Conservation (phyloP, 148 eudicot genomes). For the Heliosperma pusillum region DNA sequence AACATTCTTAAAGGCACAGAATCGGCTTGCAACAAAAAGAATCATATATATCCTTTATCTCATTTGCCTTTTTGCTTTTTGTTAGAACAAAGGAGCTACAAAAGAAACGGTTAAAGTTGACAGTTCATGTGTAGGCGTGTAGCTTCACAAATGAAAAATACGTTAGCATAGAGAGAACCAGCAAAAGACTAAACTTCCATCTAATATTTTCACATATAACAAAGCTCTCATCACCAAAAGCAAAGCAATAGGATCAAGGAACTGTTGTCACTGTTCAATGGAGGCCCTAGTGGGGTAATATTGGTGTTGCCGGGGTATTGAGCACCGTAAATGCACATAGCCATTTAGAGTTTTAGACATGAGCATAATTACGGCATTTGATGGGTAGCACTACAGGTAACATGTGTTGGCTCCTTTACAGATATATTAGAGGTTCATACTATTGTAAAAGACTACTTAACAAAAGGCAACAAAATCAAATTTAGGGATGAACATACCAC, state of each 20-base stretch:
- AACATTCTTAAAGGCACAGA: background rate
- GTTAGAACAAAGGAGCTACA: background rate
- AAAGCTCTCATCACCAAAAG: background rate
- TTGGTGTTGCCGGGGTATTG: background rate
- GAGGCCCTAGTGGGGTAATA: background rate
- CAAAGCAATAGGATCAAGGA: background rate
- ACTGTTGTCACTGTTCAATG: background rate
- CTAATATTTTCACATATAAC: background rate
- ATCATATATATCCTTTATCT: background rate
- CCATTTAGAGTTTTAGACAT: too few relatives aligned
- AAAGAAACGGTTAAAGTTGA: background rate
- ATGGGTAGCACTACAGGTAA: background rate
- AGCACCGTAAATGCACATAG: background rate
- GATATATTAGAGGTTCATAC: background rate
- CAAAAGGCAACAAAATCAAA: background rate
- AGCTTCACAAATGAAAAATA: background rate
- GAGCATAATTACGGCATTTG: background rate
- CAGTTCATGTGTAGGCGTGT: background rate
- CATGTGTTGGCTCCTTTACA: background rate
- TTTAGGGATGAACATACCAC: constrained; percentile 56
- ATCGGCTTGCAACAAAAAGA: background rate
- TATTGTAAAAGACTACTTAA: background rate
- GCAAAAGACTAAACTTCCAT: background rate
- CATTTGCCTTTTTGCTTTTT: background rate
- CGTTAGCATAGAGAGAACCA: background rate